Evolutionary conservation across 202 grass and related monocot genomes (phyloP).

Genomic region (Tripidium arundinaceum): DNA sequence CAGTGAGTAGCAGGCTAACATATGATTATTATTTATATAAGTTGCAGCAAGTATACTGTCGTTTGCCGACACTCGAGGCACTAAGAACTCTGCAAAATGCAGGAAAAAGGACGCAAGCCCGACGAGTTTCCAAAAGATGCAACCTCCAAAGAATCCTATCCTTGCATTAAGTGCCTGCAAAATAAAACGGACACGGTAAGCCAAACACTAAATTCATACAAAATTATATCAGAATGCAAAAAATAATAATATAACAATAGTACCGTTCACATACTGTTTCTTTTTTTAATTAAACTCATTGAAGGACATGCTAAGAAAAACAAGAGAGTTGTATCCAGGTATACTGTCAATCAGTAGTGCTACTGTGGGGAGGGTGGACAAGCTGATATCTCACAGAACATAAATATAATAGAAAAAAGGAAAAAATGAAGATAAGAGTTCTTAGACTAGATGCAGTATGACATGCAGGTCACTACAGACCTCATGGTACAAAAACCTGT

Average conservation of each 20-base stretch:
- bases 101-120: background rate
- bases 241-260: background rate
- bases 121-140: slow-evolving; percentile 22
- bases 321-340: background rate
- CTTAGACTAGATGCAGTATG: background rate
- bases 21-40: slow-evolving; percentile 25
- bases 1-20: background rate
- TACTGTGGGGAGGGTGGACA: background rate
- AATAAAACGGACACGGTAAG: background rate
- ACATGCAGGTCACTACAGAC: background rate
- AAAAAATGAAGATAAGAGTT: background rate
- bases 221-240: background rate
- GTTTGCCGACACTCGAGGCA: background rate
- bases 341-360: background rate
- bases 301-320: background rate
- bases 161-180: slow-evolving; percentile 54
- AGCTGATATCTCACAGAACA: background rate
- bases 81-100: background rate
- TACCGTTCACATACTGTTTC: too few relatives aligned
- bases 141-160: slow-evolving; percentile 27
- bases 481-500: background rate
- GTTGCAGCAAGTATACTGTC: background rate
- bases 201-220: background rate
- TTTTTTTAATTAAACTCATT: background rate
- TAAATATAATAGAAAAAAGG: background rate